Evolutionary conservation across 2,329 filamentous ascomycete genomes (phyloP), one percentile per base, ranked within the genome.

Genomic region (Diplocarpon rosae): DNA sequence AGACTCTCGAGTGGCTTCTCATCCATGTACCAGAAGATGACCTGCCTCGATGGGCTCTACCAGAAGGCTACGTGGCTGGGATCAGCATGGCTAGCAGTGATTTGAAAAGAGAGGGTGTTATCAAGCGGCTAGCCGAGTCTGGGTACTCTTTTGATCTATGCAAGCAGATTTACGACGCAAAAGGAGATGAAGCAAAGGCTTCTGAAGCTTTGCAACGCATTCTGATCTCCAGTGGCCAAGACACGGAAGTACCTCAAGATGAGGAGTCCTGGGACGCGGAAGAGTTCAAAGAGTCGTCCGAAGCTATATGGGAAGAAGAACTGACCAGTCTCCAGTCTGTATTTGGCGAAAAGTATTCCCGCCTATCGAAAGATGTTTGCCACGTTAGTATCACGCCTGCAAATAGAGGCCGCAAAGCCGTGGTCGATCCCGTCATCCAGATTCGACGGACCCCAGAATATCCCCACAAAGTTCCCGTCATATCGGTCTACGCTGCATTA

Each of bases 11-110:
- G 62, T 98, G 92, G 92, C 73, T 98, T 13, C 73, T 98, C 39
- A 89, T 96, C 41, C 90, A 98, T 64, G 88, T 98, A 2, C 92
- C 92, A 1, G 92, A 98, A 61, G 92, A 98, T 60, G 92, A 96
- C 58, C 68, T 96, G n/a, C 92, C 92, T 1, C 71, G 76, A 6
- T 96, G 90, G 88, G 86, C 86, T 55, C 68, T 98, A 34, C 92
- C 92, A 0, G 89, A 93, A 64, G 85, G 81, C 49, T 98, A 98
- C 62, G 80, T 85, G 10, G 90, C 89, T 24, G 92, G 92, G 16
- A 81, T 96, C 20, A 87, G 82, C 36, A 80, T 98, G 52, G 90
- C 81, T 1, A 84, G 84, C 40, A 83, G 80, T 6, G 83, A 95
- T 60, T 63, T 95, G 49, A 85, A 79, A 60, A 77, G 79, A 54